phyloP scores from a whole-genome alignment of 805 yeast genomes.

The Torulaspora quercuum region DNA sequence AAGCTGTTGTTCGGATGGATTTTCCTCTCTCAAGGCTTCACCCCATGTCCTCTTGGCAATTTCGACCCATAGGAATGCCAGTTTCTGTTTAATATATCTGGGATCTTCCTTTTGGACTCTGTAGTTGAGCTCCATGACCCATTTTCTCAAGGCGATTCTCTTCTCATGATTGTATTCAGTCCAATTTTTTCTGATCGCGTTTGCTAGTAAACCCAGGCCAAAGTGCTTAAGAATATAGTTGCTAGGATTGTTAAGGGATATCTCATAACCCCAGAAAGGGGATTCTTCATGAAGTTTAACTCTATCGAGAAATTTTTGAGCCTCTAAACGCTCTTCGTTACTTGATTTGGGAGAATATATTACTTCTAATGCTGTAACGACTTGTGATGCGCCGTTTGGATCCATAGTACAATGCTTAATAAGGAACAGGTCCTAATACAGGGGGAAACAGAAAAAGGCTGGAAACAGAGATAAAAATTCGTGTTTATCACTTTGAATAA shows the following conservation, averaged over 20 bases:
- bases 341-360: conserved; percentile 65
- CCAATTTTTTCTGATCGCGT: conserved; percentile 58
- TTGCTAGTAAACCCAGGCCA: conserved; percentile 76
- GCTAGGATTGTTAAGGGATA: conserved; percentile 60
- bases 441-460: too few species aligned
- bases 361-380: conserved; percentile 70
- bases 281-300: conserved; percentile 77
- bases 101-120: conserved; percentile 67
- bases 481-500: too few species aligned
- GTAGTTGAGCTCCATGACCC: conserved; percentile 78
- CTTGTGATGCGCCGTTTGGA: conserved; percentile 64
- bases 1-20: conserved; percentile 41
- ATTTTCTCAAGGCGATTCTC: conserved; percentile 65
- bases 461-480: too few species aligned
- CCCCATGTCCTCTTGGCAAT: conserved; percentile 94
- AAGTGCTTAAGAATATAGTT: conserved; percentile 80
- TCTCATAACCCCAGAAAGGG: conserved; percentile 88
- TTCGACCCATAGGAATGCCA: conserved; percentile 88
- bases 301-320: conserved; percentile 66
- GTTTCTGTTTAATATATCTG: conserved; percentile 82
- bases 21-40: conserved; percentile 45
- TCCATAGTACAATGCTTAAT: conserved; percentile 56
- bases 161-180: conserved; percentile 55
- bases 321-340: conserved; percentile 54
- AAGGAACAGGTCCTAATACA: too few species aligned